These are phyloP conservation scores for Solanum pennellii DNA, from an alignment of 257 asterid genomes.

Conservation along the genomic window DNA sequence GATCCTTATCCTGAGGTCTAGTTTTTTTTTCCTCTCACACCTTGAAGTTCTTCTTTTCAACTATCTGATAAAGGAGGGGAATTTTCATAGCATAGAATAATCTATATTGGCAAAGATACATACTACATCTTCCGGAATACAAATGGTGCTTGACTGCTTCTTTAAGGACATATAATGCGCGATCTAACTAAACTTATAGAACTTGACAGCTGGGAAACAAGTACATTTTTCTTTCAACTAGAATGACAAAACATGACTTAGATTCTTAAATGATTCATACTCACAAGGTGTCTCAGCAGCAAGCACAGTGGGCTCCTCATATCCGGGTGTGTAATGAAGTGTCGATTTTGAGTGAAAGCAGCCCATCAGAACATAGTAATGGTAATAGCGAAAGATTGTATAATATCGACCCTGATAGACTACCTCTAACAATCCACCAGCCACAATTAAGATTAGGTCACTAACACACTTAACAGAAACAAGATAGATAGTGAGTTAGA, in stretches of 20 bases:
- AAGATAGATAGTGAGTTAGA: not conserved
- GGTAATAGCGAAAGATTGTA: not conserved
- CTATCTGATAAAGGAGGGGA: not conserved
- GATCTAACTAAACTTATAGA: not conserved
- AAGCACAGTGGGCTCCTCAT: conserved; percentile 70
- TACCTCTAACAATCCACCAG: not conserved
- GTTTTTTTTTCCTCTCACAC: not conserved
- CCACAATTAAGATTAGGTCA: not conserved
- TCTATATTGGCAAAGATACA: not conserved
- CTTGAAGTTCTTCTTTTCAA: not conserved
- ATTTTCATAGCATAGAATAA: not conserved
- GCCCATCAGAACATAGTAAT: conserved; percentile 37
- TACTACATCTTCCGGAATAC: not conserved
- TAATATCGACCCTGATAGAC: not conserved
- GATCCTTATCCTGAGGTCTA: not conserved
- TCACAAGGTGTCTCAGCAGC: conserved; percentile 91
- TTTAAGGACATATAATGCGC: not conserved
- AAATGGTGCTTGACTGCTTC: not conserved
- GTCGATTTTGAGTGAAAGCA: conserved; percentile 46
- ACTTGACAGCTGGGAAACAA: not conserved
- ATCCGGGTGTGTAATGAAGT: conserved; percentile 37
- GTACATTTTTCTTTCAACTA: not conserved
- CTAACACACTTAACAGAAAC: not conserved
- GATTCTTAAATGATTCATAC: conserved; percentile 12
- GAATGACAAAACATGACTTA: not conserved